Evolutionary conservation across 805 yeast species (phyloP).

Genomic region (Suhomyces pyralidae): DNA sequence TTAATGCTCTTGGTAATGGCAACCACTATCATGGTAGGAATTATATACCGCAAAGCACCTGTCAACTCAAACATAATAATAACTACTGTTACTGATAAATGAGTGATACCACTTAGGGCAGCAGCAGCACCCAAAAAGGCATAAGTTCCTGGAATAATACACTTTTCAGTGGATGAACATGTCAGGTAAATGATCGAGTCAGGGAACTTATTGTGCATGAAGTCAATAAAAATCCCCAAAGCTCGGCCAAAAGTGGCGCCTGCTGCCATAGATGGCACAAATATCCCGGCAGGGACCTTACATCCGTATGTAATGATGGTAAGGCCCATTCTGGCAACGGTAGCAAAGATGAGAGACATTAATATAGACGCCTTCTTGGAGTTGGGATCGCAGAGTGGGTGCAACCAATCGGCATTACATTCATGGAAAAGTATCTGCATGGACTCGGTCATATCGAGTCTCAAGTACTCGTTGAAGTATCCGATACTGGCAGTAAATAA

Average conservation of each 20-base stretch:
- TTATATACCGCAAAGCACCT: constrained; percentile 86
- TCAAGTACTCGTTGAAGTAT: constrained; percentile 77
- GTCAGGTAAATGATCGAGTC: constrained; percentile 34
- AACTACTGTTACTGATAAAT: constrained; percentile 87
- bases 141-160: constrained; percentile 91
- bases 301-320: constrained; percentile 88
- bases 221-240: constrained; percentile 69
- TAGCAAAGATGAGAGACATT: constrained; percentile 62
- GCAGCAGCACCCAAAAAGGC: constrained; percentile 97
- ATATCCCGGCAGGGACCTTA: constrained; percentile 95
- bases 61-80: constrained; percentile 83
- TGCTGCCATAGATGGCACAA: constrained; percentile 95
- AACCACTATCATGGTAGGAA: constrained; percentile 96
- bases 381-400: constrained; percentile 36
- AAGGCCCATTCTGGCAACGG: constrained; percentile 63
- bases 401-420: constrained; percentile 53
- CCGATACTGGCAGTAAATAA: constrained; percentile 70
- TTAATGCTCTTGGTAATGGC: constrained; percentile 81
- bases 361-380: constrained; percentile 36
- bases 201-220: constrained; percentile 25
- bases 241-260: constrained; percentile 95
- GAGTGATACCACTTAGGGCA: constrained; percentile 90
- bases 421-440: constrained; percentile 89
- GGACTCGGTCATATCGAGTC: constrained; percentile 90
- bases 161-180: constrained; percentile 35